Base-by-base conservation (phyloP, 768 basidiomycete species). In the Trametes cubensis region DNA sequence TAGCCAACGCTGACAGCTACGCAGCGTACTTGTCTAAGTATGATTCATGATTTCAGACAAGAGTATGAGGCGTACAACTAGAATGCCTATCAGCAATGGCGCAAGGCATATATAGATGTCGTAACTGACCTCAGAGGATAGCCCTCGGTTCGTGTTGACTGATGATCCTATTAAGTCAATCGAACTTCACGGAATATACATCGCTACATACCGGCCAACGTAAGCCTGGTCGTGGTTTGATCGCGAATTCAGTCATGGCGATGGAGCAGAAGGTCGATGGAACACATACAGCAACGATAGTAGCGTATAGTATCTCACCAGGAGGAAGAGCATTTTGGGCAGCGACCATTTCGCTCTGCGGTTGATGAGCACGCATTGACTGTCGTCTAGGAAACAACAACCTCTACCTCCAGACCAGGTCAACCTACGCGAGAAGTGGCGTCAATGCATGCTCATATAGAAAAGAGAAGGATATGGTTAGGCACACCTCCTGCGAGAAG, bases 241-340 rank as follows among this genome's bases (percentile, higher is more conserved):
- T 13, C 1, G 7, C 3, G 15, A 13, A 48, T 6, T 5, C 18
- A 21, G 26, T n/a, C n/a, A n/a, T 17, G 2, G 23, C 4, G 8
- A 6, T 38, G 4, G 30, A 56, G 20, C 21, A 7, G 10, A 47
- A 4, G 21, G 28, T 0, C 4, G 34, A 34, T 34, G 10, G 34
- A 11, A 11, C 20, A 60, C 59, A 23, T 38, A 62, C 61, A 52
- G 18, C 10, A 62, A 13, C 3, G 48, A 62, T 2, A 56, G 11
- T 3, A 62, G 21, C 26, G 49, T 62, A 34, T 52, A 57, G 30
- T 62, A 62, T 21, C 61, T 40, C 18, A 62, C 55, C n/a, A 62
- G 15, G 20, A 62, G 20, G 50, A 57, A 62, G 20, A 62, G 55
- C 8, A 57, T 4, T 20, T 62, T 62, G 5, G 55, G 55, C 1